Evolutionary conservation across 139 green algal species (phyloP).

Genomic region (Micractinium sp.): DNA sequence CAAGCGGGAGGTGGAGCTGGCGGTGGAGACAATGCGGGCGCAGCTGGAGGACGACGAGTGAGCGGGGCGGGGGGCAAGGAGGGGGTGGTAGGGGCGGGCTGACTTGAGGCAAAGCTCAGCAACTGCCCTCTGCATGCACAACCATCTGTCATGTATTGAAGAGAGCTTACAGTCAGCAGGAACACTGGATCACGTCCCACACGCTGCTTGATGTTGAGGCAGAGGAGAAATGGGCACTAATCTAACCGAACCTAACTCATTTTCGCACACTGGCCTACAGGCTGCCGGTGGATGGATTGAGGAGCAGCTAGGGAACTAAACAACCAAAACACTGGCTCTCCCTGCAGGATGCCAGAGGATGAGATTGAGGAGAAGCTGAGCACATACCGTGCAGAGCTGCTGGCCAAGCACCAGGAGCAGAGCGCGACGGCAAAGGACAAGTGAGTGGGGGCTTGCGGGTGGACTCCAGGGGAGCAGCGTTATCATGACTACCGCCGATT

Average conservation of each 20-base stretch:
- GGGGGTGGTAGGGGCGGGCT: not conserved
- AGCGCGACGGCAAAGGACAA: slow-evolving; percentile 12
- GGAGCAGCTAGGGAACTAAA: not conserved
- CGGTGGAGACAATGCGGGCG: slow-evolving; percentile 82
- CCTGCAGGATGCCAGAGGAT: slow-evolving; percentile 57
- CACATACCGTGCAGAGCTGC: slow-evolving; percentile 30
- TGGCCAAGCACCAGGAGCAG: slow-evolving; percentile 42
- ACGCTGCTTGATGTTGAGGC: too few species aligned
- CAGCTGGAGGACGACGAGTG: slow-evolving; percentile 89
- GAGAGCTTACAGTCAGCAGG: too few species aligned
- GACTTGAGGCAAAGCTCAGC: too few species aligned
- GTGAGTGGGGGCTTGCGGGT: not conserved
- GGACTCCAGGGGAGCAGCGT: not conserved
- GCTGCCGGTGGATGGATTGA: not conserved
- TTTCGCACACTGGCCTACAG: too few species aligned
- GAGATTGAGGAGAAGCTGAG: slow-evolving; percentile 65
- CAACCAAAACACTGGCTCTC: not conserved
- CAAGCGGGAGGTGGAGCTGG: slow-evolving; percentile 94
- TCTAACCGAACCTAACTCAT: too few species aligned
- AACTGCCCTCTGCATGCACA: too few species aligned
- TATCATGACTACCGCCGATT: too few species aligned
- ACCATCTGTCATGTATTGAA: too few species aligned
- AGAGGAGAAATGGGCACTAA: too few species aligned
- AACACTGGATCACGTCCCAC: too few species aligned
- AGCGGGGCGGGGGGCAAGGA: too few species aligned